Percentiles rank a stretch among this genome's conserved stretches.
phyloP scores from a whole-genome alignment of 2,329 filamentous ascomycete species.

The Trichoderma sp. region DNA sequence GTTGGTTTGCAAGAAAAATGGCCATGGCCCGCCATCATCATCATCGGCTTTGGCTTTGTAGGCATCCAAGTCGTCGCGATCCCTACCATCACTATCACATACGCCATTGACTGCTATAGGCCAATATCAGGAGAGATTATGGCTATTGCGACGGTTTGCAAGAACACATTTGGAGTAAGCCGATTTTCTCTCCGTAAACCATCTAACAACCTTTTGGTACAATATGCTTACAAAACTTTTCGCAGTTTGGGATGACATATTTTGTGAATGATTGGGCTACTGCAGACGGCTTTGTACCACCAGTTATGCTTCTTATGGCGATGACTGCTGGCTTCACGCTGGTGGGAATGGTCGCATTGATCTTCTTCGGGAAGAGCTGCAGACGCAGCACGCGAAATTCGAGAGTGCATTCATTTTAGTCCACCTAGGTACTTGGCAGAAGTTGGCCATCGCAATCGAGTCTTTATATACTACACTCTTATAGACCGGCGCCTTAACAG shows the following conservation, averaged over 20 bases:
- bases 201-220: background rate
- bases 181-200: background rate
- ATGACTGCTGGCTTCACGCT: background rate
- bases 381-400: background rate
- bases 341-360: background rate
- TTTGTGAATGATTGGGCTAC: background rate
- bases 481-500: too few species aligned
- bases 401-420: background rate
- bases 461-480: too few species aligned
- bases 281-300: background rate
- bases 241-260: background rate
- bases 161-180: background rate
- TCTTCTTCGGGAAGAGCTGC: background rate
- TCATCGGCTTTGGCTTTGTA: background rate
- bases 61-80: background rate
- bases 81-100: background rate
- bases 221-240: background rate
- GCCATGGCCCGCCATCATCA: background rate
- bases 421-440: background rate
- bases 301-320: background rate
- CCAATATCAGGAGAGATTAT: background rate
- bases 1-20: background rate
- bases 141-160: background rate
- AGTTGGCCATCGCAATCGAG: too few species aligned
- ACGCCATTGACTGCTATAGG: background rate